Evolutionary conservation across 495 filamentous ascomycete species (phyloP), one percentile per base, ranked within the genome.

Genomic region (Poronia punctata): DNA sequence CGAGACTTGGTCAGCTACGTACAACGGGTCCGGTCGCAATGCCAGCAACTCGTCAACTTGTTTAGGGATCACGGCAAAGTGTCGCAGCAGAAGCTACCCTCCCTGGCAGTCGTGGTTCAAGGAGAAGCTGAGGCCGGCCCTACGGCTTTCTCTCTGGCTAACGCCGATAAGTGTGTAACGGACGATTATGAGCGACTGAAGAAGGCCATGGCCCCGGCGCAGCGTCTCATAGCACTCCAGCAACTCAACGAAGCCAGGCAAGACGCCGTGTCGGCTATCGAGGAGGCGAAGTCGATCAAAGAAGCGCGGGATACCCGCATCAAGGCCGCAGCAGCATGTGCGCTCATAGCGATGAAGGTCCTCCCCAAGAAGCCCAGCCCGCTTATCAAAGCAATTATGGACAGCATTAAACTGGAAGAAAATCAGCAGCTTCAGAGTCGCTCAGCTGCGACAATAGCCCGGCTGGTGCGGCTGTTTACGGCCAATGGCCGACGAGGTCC

Each of bases 301-400:
- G 79, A 82, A 16, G 77, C 83, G 26, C 79, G 88, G 17, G 89
- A 98, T 57, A 68, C 89, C 50, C 87, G 92, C 38, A 84, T 97
- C 53, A 70, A 77, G 52, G 85, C 93, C 12, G 84, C 89, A 16
- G 88, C 86, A 19, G 86, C 93, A 10, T 82, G 83, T 37, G 93
- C 92, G 3, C 60, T 95, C 42, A 81, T 97, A 23, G 84, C 86
- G n/a, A 76, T 95, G 57, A 77, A 78, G 21, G 72, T 84, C 18
- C 70, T 93, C 3, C 89, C 93, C 3, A 96, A 94, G 72, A 95
- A 92, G 55, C 86, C 92, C 10, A 83, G 81, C 37, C 72, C 78
- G 23, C 79, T 94, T 12, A 96, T 98, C 65, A 95, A 94, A 64
- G 83, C 79, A 14, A 84, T 96, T 62, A 98, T 97, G 90, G 92